A percentile compares a stretch with the other conserved stretches of the same genome.
phyloP scores from a whole-genome alignment of 352 stramenopile species.

The Pythium sp. region DNA sequence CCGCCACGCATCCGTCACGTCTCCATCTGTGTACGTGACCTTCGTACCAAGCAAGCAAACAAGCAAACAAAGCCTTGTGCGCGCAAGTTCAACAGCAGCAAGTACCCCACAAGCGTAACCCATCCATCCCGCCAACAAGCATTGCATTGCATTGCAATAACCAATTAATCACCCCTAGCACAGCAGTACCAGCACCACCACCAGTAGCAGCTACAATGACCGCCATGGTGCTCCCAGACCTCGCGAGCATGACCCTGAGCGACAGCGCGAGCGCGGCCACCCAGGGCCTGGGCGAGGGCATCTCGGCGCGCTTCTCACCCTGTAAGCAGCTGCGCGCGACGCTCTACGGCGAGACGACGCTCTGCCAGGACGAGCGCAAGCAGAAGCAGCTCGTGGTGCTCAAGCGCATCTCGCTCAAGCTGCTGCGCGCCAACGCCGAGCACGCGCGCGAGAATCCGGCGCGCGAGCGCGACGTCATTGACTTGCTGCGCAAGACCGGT shows the following conservation, averaged over 20 bases:
- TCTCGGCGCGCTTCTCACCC: conserved; percentile 32
- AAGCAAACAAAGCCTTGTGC: background rate
- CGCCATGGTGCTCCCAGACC: background rate
- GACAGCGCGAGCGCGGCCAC: background rate
- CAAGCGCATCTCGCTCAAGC: conserved; percentile 44
- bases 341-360: conserved; percentile 52
- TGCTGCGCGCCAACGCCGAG: conserved; percentile 36
- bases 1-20: background rate
- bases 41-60: background rate
- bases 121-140: background rate
- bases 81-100: background rate
- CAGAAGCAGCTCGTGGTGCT: conserved; percentile 46
- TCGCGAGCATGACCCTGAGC: conserved; percentile 1
- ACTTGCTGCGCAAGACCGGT: conserved; percentile 32
- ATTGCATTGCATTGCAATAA: conserved; percentile 4
- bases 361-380: conserved; percentile 36
- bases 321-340: conserved; percentile 40
- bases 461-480: conserved; percentile 43
- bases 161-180: background rate
- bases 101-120: background rate
- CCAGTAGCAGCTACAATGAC: background rate
- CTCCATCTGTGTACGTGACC: background rate
- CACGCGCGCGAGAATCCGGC: conserved; percentile 39
- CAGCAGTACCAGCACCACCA: background rate
- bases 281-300: conserved; percentile 26